A percentile compares a stretch with the other conserved stretches of the same genome.
Evolutionary conservation across 108 stramenopile genomes (phyloP).

Genomic region (Nitzschia sp.): DNA sequence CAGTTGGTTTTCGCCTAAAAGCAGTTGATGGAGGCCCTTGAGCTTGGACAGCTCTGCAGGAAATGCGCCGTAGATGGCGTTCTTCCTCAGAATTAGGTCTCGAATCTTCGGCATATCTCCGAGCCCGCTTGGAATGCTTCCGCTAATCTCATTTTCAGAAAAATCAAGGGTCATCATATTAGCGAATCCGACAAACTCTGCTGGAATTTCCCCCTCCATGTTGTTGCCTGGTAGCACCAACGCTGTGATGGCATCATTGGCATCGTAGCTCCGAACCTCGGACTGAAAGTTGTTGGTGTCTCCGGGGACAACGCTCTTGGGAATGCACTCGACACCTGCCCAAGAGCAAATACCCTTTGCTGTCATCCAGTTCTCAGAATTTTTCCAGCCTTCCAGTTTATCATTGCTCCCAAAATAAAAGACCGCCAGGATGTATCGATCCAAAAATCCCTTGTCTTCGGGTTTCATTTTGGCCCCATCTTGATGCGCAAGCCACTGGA

Average conservation of each 20-base stretch:
- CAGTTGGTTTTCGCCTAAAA: constrained; percentile 19
- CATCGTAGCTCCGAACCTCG: constrained; percentile 18
- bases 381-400: constrained; percentile 14
- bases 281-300: constrained; percentile 8
- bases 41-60: constrained; percentile 5
- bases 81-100: constrained; percentile 18
- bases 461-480: constrained; percentile 20
- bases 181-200: constrained; percentile 19
- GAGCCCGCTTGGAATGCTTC: constrained; percentile 8
- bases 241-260: constrained; percentile 7
- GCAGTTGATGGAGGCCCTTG: constrained; percentile 5
- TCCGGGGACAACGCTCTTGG: constrained; percentile 1
- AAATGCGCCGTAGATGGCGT: constrained; percentile 20
- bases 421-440: constrained; percentile 32
- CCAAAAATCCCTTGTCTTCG: constrained; percentile 17
- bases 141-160: constrained; percentile 16
- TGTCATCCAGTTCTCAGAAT: constrained; percentile 36
- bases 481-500: constrained; percentile 19
- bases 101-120: constrained; percentile 17
- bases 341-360: constrained; percentile 39
- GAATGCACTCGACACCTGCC: constrained; percentile 44
- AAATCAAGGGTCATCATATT: constrained; percentile 8
- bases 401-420: constrained; percentile 19
- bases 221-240: constrained; percentile 28
- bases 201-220: constrained; percentile 20